Base-by-base conservation (phyloP, 306 rosid genomes). In the Casuarina glauca region DNA sequence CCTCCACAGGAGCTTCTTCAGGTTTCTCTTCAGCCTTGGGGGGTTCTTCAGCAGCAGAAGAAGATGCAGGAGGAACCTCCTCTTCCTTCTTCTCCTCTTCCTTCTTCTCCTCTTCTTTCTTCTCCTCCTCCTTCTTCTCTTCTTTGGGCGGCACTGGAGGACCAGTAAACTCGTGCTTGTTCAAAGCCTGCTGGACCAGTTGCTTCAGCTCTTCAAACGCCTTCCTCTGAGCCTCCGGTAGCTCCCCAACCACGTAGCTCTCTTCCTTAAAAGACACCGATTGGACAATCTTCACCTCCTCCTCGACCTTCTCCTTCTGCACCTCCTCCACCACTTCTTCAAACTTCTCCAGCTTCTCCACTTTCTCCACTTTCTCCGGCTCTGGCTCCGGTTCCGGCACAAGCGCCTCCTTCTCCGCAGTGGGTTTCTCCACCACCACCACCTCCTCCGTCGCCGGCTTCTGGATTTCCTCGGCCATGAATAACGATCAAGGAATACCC, bases 241-340 rank as follows among this genome's bases (percentile, higher is more conserved):
- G 93, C 15, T 95, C 98, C 3, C 69, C 74, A 0, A 86, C 98
- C 0, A 91, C 97, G 83, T 92, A 86, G 82, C 73, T 90, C 74
- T 95, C 98, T 51, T 95, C 98, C 88, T 95, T 95, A 86, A 95
- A 95, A 15, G 98, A 95, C 66, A 89, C 96, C 9, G 97, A 95
- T 74, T 90, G 90, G 1, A 91, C 52, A 15, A 83, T 85, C 66
- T 84, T 84, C 41, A 67, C 73, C 16, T 75, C 88, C 17, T 70
- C 88, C 2, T 58, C 79, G 1, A 71, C 19, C 78, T 86, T 84
- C 58, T 85, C 42, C 32, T 82, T 78, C 74, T 85, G 77, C 4
- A 32, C 77, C 26, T 50, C 82, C 36, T 48, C 89, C 0, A 54
- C 78, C 1, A 53, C 84, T 80, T 63, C 86, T 71, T 57, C 86